Evolutionary conservation across 257 asterid species (phyloP).

Genomic region (Sherardia arvensis): DNA sequence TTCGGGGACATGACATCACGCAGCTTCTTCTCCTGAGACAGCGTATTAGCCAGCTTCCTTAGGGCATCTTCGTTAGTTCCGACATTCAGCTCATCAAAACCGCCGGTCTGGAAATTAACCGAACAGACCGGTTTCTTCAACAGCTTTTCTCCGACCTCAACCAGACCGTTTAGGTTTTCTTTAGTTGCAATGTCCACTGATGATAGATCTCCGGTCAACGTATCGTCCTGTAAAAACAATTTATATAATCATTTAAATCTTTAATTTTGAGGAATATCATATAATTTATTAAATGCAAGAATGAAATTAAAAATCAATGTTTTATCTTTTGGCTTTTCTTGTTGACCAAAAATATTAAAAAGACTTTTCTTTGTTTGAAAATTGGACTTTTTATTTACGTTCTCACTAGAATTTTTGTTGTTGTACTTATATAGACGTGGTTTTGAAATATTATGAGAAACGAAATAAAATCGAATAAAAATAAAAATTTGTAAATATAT

Average conservation of each 20-base stretch:
- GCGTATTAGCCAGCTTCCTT: slow-evolving; percentile 14
- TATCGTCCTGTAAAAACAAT: slow-evolving; percentile 23
- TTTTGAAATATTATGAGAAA: too few relatives aligned
- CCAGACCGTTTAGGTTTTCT: slow-evolving; percentile 30
- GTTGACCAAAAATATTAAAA: too few relatives aligned
- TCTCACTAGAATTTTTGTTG: too few relatives aligned
- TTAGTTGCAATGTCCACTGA: slow-evolving; percentile 35
- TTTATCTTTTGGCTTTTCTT: too few relatives aligned
- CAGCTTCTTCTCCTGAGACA: slow-evolving; percentile 10
- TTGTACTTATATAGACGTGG: too few relatives aligned
- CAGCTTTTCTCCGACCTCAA: slow-evolving; percentile 22
- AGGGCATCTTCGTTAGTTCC: slow-evolving; percentile 35
- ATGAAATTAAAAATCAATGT: too few relatives aligned
- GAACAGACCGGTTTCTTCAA: slow-evolving; percentile 37
- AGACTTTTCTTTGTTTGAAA: too few relatives aligned
- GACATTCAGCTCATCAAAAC: slow-evolving; percentile 11
- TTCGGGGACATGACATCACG: slow-evolving; percentile 7
- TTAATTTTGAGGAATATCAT: too few relatives aligned
- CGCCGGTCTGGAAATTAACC: slow-evolving; percentile 29
- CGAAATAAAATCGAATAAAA: too few relatives aligned
- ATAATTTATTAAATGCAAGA: too few relatives aligned
- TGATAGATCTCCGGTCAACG: slow-evolving; percentile 23
- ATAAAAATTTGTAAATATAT: too few relatives aligned
- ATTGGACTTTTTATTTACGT: too few relatives aligned
- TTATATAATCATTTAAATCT: background rate